Evolutionary conservation across 2,329 filamentous ascomycete species (phyloP).

Genomic region (Fusarium incarnatum): DNA sequence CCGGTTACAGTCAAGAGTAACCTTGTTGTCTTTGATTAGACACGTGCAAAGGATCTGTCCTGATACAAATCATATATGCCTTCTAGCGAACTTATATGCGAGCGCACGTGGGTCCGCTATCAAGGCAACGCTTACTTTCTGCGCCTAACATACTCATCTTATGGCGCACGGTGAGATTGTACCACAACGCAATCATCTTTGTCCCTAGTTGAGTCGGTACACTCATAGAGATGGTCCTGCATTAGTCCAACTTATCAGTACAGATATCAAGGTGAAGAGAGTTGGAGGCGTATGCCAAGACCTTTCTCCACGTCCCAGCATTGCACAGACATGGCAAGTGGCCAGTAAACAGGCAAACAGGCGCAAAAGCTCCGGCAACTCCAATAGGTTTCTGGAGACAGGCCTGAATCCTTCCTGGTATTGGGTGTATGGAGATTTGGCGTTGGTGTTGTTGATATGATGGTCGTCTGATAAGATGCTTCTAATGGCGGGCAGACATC

Average conservation of each 20-base stretch:
- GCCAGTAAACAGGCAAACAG: neutral
- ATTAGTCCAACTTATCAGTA: neutral
- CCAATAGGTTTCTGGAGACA: neutral
- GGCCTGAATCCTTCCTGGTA: neutral
- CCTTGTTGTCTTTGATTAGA: neutral
- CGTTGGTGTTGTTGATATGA: conserved; percentile 13
- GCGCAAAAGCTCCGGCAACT: conserved; percentile 18
- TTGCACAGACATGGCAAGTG: conserved; percentile 4
- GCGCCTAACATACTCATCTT: too few relatives aligned
- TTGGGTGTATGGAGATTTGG: neutral
- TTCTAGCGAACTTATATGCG: neutral
- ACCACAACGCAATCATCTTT: neutral
- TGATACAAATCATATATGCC: neutral
- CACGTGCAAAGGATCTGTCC: neutral
- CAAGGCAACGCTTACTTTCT: neutral
- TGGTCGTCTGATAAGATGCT: neutral
- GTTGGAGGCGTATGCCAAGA: conserved; percentile 23
- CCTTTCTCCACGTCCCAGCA: conserved; percentile 8
- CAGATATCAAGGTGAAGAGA: neutral
- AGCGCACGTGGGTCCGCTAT: neutral
- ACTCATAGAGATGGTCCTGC: neutral
- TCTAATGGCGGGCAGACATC: neutral
- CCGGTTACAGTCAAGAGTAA: neutral
- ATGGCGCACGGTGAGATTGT: neutral
- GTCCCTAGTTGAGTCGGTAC: neutral